phyloP scores from a whole-genome alignment of 805 yeast species.

The Candida vartiovaarae region DNA sequence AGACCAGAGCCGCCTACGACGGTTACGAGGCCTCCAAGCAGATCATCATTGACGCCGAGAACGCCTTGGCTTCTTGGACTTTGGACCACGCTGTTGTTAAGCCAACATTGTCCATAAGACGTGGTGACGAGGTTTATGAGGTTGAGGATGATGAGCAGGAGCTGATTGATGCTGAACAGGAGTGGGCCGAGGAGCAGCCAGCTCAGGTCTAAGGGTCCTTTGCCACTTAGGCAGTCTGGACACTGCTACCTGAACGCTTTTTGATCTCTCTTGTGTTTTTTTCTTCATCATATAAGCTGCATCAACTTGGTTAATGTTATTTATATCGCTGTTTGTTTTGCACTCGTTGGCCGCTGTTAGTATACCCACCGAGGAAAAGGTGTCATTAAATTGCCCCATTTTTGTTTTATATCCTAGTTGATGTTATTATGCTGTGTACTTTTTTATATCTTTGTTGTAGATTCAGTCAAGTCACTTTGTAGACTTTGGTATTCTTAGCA shows the following conservation, averaged over 20 bases:
- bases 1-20: conserved; percentile 83
- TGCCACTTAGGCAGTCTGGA: neutral
- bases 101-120: conserved; percentile 68
- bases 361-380: neutral
- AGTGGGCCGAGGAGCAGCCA: conserved; percentile 38
- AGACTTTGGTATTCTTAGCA: conserved; percentile 12
- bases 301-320: neutral
- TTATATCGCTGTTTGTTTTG: neutral
- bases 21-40: conserved; percentile 87
- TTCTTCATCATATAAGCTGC: neutral
- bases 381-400: neutral
- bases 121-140: conserved; percentile 46
- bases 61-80: conserved; percentile 79
- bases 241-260: neutral
- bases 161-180: conserved; percentile 47
- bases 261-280: conserved; percentile 1
- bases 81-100: conserved; percentile 75
- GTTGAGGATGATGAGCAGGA: conserved; percentile 44
- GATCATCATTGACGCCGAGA: conserved; percentile 79
- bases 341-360: neutral
- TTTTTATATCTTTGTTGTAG: neutral
- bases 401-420: no score
- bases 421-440: neutral
- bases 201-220: conserved; percentile 16
- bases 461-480: neutral